Evolutionary conservation across 1,284 basidiomycete genomes (phyloP), one percentile per base, ranked within the genome.

Genomic region (Flammula alnicola): DNA sequence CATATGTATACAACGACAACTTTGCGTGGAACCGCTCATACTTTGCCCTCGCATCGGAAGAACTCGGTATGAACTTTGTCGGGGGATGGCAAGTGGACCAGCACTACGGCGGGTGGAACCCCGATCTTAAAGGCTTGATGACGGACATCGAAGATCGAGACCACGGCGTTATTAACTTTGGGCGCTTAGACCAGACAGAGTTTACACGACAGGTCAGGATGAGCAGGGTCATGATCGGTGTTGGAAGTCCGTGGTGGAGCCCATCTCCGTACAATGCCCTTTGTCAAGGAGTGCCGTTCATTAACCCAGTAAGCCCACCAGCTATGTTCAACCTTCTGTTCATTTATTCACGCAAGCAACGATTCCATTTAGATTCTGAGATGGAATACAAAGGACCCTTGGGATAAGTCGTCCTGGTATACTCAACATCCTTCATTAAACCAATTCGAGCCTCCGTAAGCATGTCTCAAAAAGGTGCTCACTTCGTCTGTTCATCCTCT

Each of bases 371-470:
- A 63, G 63, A 60, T 64, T 19, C 29, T 49, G 5, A 42, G 46
- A 14, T 64, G 56, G 58, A 51, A 62, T 23, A 35, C 30, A 17
- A 42, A 55, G 16, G 50, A 62, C 16, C 63, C 60, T 7, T 55
- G 53, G 58, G 54, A 62, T 20, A 58, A 56, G 26, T 25, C 45
- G 1, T 44, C 30, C 5, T 64, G 63, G 61, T 47, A 53, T 23
- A 55, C 58, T 2, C 61, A 64, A 22, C 60, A 64, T 42, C 59
- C 57, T 20, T 55, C 57, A 10, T 38, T 64, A 10, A 38, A 52
- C n/a, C 29, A 35, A 12, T 58, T 50, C 32, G 58, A 58, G 16
- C 58, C 57, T 33, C 63, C 63, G 61, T 64, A 45, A 32, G 62
- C 46, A 5, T 38, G 27, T 31, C 16, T 23, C 3, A 27, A 22